Percentiles rank a stretch among this genome's conserved stretches.
These are phyloP conservation scores for Rutstroemia sp. DNA, from an alignment of 2,329 filamentous ascomycete genomes.

Conservation along the genomic window DNA sequence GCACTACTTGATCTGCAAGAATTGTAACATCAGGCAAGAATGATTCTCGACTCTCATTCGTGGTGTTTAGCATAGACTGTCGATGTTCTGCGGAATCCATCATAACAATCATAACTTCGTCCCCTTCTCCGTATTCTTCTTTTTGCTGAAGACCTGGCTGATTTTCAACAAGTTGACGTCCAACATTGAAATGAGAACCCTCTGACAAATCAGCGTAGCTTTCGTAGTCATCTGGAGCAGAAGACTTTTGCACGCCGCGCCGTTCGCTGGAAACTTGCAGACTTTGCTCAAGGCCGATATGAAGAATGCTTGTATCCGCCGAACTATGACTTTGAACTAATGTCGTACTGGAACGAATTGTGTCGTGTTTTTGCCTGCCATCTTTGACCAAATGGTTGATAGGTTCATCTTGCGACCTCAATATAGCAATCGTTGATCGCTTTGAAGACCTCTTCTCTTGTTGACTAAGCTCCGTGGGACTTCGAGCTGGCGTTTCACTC, in stretches of 20 bases:
- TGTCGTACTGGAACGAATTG: slow-evolving; percentile 25
- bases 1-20: background rate
- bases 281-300: slow-evolving; percentile 27
- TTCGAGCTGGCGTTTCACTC: slow-evolving; percentile 18
- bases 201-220: slow-evolving; percentile 30
- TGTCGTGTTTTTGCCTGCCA: slow-evolving; percentile 1
- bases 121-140: slow-evolving; percentile 19
- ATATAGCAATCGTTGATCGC: slow-evolving; percentile 24
- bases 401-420: slow-evolving; percentile 1
- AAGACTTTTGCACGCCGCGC: slow-evolving; percentile 8
- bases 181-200: slow-evolving; percentile 28
- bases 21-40: slow-evolving; percentile 25
- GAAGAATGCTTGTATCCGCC: slow-evolving; percentile 8
- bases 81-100: slow-evolving; percentile 32
- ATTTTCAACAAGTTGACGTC: background rate
- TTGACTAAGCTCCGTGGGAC: slow-evolving; percentile 19
- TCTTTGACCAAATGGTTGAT: background rate
- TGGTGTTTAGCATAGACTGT: slow-evolving; percentile 18
- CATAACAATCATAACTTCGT: slow-evolving; percentile 39
- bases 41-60: slow-evolving; percentile 21
- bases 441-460: slow-evolving; percentile 21
- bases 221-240: slow-evolving; percentile 25
- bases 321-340: background rate
- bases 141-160: background rate
- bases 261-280: background rate